Evolutionary conservation across 1,284 basidiomycete genomes (phyloP).

Genomic region (Malassezia brasiliensis): DNA sequence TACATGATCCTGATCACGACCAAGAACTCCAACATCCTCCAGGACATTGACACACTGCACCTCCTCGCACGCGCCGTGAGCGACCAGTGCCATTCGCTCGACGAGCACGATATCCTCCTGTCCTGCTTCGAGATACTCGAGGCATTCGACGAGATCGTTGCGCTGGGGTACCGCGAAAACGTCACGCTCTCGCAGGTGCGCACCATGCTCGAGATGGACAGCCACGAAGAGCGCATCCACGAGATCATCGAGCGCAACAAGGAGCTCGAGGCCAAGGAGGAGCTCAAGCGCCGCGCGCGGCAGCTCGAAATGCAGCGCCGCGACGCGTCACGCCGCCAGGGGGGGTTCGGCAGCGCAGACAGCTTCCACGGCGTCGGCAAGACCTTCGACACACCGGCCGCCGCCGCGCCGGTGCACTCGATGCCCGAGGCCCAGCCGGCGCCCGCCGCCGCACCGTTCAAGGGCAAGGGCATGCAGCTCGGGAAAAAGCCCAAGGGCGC

Average conservation of each 20-base stretch:
- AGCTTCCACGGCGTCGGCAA: slow-evolving; percentile 20
- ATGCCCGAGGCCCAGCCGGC: slow-evolving; percentile 19
- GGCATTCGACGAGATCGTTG: slow-evolving; percentile 94
- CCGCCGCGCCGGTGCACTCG: slow-evolving; percentile 25
- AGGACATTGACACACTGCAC: slow-evolving; percentile 92
- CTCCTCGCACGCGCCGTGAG: slow-evolving; percentile 87
- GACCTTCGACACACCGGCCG: slow-evolving; percentile 30
- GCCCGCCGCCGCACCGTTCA: slow-evolving; percentile 62
- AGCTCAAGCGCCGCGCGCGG: slow-evolving; percentile 92
- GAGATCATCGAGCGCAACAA: slow-evolving; percentile 99
- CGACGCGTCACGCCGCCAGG: slow-evolving; percentile 40
- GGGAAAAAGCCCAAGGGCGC: slow-evolving; percentile 83
- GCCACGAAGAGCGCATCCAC: slow-evolving; percentile 98
- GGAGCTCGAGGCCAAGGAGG: slow-evolving; percentile 97
- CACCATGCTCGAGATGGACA: slow-evolving; percentile 92
- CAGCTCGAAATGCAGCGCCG: slow-evolving; percentile 96
- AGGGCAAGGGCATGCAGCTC: slow-evolving; percentile 94
- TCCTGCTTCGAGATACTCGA: slow-evolving; percentile 90
- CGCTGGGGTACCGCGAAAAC: slow-evolving; percentile 84
- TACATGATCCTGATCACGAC: slow-evolving; percentile 97
- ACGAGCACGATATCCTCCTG: slow-evolving; percentile 79
- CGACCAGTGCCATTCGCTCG: slow-evolving; percentile 64
- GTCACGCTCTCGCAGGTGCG: slow-evolving; percentile 84
- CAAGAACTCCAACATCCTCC: slow-evolving; percentile 93
- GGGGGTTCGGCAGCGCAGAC: slow-evolving; percentile 23